Base-by-base conservation (phyloP, 139 green algal genomes). In the Chlorella sp. region DNA sequence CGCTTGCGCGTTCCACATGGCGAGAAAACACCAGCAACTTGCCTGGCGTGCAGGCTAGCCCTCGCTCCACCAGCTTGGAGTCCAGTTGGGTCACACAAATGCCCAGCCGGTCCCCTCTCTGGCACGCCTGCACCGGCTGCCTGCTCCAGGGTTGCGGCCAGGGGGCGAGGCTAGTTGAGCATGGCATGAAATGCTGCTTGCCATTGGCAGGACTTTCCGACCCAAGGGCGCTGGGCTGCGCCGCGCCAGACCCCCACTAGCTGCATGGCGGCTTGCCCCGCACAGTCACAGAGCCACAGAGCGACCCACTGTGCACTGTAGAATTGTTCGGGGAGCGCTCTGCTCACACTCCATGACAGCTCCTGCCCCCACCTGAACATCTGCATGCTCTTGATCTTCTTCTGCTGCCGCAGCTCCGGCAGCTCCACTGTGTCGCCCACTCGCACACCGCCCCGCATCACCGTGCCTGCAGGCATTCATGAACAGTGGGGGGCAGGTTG, bases 31-130 rank as follows among this genome's bases (percentile, higher is more conserved):
- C 7, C 44, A 51, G 21, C 67, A 47, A 16, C 75, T 2, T 21
- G 80, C 81, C 81, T 7, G 96, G 95, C 0, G 89, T 74, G 39
- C 88, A 91, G n/a, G 93, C 91, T 26, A 98, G 56, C 5, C 94
- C 95, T 4, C 97, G 83, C 88, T 99, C 97, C 17, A 99, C 56
- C 1, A 91, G 57, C 26, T 84, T 88, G 2, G 96, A 38, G 85
- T 98, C 95, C 41, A 99, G 92, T 82, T 98, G 90, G 0, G 96
- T 95, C 15, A 99, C 93, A 78, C 96, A 98, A 4, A 99, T 88
- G 20, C 94, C 97, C 21, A 95, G 90, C 0, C 97, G 82, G 87
- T 99, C 97, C 1, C 97, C 94, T 88, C 88, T 84, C 44, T 76
- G 34, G 39, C 82, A 90, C 0, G 26, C 72, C 41, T 78, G 81